phyloP scores from a whole-genome alignment of 208 protist species.

The Acanthamoeba triangularis region DNA sequence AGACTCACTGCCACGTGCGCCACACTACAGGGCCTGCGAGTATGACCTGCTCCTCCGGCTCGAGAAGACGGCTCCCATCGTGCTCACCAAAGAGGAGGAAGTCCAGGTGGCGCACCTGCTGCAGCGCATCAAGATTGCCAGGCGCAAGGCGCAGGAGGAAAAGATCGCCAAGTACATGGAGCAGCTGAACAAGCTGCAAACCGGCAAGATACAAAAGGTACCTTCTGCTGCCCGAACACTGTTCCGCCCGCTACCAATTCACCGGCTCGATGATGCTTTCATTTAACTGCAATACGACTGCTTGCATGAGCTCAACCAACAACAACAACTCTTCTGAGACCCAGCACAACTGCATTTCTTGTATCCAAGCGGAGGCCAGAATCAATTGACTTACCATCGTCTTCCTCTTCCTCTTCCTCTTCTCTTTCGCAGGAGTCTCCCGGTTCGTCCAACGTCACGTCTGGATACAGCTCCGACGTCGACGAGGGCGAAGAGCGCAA shows the following conservation, averaged over 20 bases:
- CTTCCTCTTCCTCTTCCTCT: too few species aligned
- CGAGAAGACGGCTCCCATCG: constrained; percentile 74
- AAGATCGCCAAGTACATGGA: constrained; percentile 77
- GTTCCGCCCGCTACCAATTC: background rate
- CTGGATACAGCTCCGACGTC: constrained; percentile 51
- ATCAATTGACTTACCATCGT: background rate
- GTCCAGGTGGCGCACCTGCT: constrained; percentile 79
- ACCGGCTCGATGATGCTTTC: background rate
- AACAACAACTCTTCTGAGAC: background rate
- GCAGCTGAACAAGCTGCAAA: constrained; percentile 61
- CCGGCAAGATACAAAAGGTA: constrained; percentile 68
- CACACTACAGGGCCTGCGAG: constrained; percentile 72
- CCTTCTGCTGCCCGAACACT: background rate
- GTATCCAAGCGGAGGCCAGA: too few species aligned
- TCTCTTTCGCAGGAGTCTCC: background rate
- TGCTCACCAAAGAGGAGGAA: constrained; percentile 82
- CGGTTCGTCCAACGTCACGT: constrained; percentile 60
- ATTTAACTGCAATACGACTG: background rate
- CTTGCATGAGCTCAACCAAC: background rate
- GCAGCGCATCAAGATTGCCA: constrained; percentile 81
- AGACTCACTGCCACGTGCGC: background rate
- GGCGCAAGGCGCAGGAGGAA: constrained; percentile 83
- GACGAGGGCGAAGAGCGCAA: constrained; percentile 41
- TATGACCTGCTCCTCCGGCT: constrained; percentile 81
- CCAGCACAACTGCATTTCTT: background rate